Percentiles rank a stretch among this genome's conserved stretches.
These are phyloP conservation scores for Ophiostoma populinum DNA, from an alignment of 2,329 filamentous ascomycete genomes.

Conservation along the genomic window DNA sequence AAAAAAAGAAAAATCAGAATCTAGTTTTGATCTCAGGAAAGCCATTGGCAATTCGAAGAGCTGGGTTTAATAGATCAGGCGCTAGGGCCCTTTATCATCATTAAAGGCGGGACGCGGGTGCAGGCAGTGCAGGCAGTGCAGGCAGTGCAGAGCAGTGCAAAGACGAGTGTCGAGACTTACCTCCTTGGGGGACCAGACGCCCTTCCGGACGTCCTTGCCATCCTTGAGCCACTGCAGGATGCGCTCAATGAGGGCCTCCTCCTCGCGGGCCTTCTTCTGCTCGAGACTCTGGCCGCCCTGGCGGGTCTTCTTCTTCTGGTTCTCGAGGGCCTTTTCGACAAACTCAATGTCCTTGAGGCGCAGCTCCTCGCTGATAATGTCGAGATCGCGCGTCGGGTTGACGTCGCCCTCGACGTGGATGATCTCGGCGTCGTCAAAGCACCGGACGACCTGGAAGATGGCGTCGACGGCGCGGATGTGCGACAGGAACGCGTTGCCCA, in stretches of 20 bases:
- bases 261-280: constrained; percentile 93
- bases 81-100: constrained; percentile 97
- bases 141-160: neutral
- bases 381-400: constrained; percentile 80
- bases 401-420: constrained; percentile 99
- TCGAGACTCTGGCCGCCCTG: constrained; percentile 89
- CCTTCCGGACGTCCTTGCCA: constrained; percentile 88
- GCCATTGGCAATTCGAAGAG: constrained; percentile 82
- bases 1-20: constrained; percentile 1
- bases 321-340: constrained; percentile 85
- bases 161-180: constrained; percentile 36
- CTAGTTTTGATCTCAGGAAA: constrained; percentile 62
- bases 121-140: constrained; percentile 1
- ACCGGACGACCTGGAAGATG: constrained; percentile 92
- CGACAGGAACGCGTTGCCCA: constrained; percentile 94
- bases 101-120: constrained; percentile 25
- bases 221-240: constrained; percentile 66
- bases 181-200: constrained; percentile 83
- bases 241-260: constrained; percentile 86
- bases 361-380: constrained; percentile 93
- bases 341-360: constrained; percentile 98
- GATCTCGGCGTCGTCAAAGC: constrained; percentile 98
- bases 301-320: constrained; percentile 82
- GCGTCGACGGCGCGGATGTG: constrained; percentile 97
- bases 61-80: constrained; percentile 96